A percentile compares a stretch with the other conserved stretches of the same genome.
phyloP scores from a whole-genome alignment of 2,329 filamentous ascomycete genomes.

The Diaporthe helianthi region DNA sequence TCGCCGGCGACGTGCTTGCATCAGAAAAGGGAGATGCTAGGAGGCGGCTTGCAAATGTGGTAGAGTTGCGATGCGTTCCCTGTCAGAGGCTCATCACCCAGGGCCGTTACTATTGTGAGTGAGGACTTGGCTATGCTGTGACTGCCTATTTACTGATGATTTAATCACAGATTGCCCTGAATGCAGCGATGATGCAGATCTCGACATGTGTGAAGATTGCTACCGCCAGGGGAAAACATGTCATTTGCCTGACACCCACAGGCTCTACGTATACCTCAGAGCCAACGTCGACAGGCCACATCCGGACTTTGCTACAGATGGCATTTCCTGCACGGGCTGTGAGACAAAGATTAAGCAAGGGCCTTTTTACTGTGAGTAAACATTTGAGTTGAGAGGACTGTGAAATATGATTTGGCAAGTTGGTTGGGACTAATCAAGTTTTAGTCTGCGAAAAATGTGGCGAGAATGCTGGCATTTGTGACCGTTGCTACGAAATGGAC shows the following conservation, averaged over 20 bases:
- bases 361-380: constrained; percentile 29
- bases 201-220: constrained; percentile 32
- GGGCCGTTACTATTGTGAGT: constrained; percentile 33
- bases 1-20: constrained; percentile 26
- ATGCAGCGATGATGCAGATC: constrained; percentile 15
- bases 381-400: too few species aligned
- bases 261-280: constrained; percentile 31
- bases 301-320: constrained; percentile 25
- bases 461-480: constrained; percentile 28
- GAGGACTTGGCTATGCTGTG: fast-evolving
- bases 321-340: constrained; percentile 20
- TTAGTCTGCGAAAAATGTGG: constrained; percentile 28
- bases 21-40: constrained; percentile 30
- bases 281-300: constrained; percentile 29
- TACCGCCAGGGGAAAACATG: constrained; percentile 32
- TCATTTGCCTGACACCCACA: constrained; percentile 8
- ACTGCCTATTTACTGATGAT: neutral
- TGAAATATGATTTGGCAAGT: too few species aligned
- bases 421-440: neutral
- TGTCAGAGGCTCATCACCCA: constrained; percentile 28
- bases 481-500: constrained; percentile 32
- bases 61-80: constrained; percentile 24
- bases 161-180: constrained; percentile 28
- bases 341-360: constrained; percentile 26
- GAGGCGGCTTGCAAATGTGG: constrained; percentile 29